These are phyloP conservation scores for Neofusicoccum parvum DNA, from an alignment of 2,329 filamentous ascomycete species.

Conservation along the genomic window DNA sequence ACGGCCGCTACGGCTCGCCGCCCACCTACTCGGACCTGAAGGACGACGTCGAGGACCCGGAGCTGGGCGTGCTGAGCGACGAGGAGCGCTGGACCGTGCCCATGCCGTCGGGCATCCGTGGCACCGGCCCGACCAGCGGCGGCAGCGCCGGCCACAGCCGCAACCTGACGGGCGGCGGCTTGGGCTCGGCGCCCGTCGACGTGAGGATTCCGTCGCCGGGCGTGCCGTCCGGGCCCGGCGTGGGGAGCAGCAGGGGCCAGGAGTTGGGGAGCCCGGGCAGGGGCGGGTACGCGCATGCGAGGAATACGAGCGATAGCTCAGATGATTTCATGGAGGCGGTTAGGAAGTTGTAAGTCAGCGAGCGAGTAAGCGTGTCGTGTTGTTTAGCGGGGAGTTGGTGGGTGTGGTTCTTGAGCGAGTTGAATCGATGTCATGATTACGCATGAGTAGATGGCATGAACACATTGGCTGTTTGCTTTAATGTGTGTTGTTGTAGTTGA, in stretches of 20 bases:
- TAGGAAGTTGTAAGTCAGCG: not conserved
- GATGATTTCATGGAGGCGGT: slow-evolving; percentile 9
- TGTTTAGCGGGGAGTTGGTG: not conserved
- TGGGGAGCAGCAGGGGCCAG: slow-evolving; percentile 8
- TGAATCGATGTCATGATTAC: too few species aligned
- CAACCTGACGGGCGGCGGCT: slow-evolving; percentile 4
- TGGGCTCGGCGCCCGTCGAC: slow-evolving; percentile 2
- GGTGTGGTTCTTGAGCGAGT: too few species aligned
- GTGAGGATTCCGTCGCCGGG: slow-evolving; percentile 14
- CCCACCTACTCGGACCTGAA: slow-evolving; percentile 11
- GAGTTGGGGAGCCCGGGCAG: not conserved
- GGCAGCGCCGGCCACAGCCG: not conserved
- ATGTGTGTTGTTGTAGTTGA: too few species aligned
- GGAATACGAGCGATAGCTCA: not conserved
- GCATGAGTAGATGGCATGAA: too few species aligned
- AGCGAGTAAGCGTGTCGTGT: not conserved
- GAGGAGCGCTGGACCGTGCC: slow-evolving; percentile 12
- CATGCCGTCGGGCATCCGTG: not conserved
- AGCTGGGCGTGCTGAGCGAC: slow-evolving; percentile 12
- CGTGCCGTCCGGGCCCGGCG: slow-evolving; percentile 3
- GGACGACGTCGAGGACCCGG: slow-evolving; percentile 8
- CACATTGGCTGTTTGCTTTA: too few species aligned
- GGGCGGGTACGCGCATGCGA: not conserved
- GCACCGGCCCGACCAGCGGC: too few species aligned
- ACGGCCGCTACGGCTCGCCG: slow-evolving; percentile 12